Percentiles rank a stretch among this genome's conserved stretches.
Conservation (phyloP, 1,139 yeast species). For the Wickerhamiella pararugosa region DNA sequence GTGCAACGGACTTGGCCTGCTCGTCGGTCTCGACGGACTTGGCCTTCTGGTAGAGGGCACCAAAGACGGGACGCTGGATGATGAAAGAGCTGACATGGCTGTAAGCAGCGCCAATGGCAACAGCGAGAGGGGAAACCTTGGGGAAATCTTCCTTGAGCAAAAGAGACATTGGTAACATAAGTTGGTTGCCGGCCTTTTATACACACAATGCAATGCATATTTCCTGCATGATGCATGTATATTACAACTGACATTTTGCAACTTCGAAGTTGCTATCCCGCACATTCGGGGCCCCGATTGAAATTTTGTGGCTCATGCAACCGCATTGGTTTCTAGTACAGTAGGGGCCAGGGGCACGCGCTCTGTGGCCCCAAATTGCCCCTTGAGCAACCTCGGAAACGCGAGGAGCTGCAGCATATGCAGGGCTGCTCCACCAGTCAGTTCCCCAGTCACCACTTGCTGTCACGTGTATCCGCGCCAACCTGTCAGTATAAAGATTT, state of each 20-base stretch:
- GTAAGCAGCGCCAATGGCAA: constrained; percentile 30
- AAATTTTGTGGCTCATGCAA: too few relatives aligned
- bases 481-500: too few relatives aligned
- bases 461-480: too few relatives aligned
- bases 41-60: constrained; percentile 28
- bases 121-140: constrained; percentile 22
- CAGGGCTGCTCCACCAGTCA: too few relatives aligned
- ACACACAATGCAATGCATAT: background rate
- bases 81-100: constrained; percentile 26
- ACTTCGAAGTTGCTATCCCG: background rate
- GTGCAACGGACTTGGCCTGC: constrained; percentile 25
- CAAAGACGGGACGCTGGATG: constrained; percentile 28
- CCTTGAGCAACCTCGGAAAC: too few relatives aligned
- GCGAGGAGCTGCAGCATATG: too few relatives aligned
- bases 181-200: background rate
- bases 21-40: constrained; percentile 15
- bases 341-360: too few relatives aligned
- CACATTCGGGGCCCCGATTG: too few relatives aligned
- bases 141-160: constrained; percentile 15
- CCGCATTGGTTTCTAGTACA: too few relatives aligned
- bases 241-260: background rate
- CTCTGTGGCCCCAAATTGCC: too few relatives aligned
- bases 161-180: constrained; percentile 13
- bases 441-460: too few relatives aligned
- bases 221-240: background rate